Conservation (phyloP, 257 asterid genomes). For the Nicotiana paniculata region DNA sequence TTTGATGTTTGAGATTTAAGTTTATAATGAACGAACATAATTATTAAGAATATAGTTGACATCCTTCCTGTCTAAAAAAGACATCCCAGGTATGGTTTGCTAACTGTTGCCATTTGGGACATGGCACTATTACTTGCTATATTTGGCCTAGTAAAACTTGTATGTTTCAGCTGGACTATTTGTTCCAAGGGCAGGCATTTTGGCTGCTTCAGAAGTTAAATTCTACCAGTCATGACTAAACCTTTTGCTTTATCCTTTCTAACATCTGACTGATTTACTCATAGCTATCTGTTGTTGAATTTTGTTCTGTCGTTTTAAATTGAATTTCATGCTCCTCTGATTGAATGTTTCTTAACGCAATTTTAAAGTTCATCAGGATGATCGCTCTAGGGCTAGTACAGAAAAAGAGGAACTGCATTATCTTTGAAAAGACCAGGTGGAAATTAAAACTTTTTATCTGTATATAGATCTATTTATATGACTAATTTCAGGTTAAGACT, state of each 20-base stretch:
- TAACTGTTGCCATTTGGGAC: background rate
- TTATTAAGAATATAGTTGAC: background rate
- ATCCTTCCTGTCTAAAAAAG: too few species aligned
- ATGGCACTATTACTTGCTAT: background rate
- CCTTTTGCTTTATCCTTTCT: background rate
- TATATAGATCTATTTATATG: background rate
- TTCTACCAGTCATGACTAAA: background rate
- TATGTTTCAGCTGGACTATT: background rate
- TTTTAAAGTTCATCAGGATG: slow-evolving; percentile 55
- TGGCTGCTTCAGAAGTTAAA: background rate
- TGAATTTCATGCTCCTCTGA: background rate
- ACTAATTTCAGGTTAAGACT: background rate
- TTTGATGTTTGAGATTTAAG: background rate
- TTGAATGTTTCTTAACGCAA: background rate
- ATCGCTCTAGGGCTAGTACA: slow-evolving; percentile 48
- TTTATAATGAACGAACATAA: background rate
- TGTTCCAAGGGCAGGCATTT: background rate
- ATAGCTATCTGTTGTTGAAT: background rate
- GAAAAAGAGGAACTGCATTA: slow-evolving; percentile 78
- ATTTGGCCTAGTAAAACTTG: background rate
- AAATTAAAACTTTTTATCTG: slow-evolving; percentile 2
- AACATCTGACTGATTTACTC: background rate
- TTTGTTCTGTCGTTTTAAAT: background rate
- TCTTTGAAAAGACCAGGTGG: slow-evolving; percentile 67
- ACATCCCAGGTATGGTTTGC: background rate